These are phyloP conservation scores for Comarum palustre DNA, from an alignment of 306 rosid species.

Conservation along the genomic window DNA sequence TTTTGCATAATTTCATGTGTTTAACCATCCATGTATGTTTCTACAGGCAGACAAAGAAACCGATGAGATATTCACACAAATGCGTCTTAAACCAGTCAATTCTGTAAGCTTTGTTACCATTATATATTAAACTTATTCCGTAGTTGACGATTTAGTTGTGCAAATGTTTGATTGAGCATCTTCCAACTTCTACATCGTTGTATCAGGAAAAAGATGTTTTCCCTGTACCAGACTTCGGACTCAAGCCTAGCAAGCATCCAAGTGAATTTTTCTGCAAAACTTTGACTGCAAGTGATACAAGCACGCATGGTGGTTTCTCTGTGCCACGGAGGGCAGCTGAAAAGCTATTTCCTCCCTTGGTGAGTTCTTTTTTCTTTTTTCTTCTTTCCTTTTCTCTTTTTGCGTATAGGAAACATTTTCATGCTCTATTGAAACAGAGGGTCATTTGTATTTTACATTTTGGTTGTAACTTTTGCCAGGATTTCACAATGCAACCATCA, in stretches of 20 bases:
- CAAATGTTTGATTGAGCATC: neutral
- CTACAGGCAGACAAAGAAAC: constrained; percentile 90
- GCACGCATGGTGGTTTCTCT: constrained; percentile 93
- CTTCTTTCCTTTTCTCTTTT: neutral
- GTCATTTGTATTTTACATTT: constrained; percentile 7
- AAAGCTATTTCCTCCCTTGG: constrained; percentile 86
- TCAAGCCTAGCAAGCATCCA: constrained; percentile 81
- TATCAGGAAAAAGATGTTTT: constrained; percentile 84
- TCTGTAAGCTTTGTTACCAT: constrained; percentile 55
- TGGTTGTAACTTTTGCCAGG: constrained; percentile 43
- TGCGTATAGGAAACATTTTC: neutral
- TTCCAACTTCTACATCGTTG: neutral
- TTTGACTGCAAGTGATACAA: constrained; percentile 93
- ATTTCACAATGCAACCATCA: constrained; percentile 87
- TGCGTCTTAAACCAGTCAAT: constrained; percentile 87
- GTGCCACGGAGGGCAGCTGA: constrained; percentile 97
- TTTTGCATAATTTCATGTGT: neutral
- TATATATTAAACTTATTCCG: constrained; percentile 4
- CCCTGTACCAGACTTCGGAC: constrained; percentile 77
- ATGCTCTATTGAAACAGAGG: neutral
- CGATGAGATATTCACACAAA: constrained; percentile 94
- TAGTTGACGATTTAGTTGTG: neutral
- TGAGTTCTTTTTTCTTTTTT: constrained; percentile 24
- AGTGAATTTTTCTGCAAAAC: constrained; percentile 92
- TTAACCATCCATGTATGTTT: constrained; percentile 19